Evolutionary conservation across 2,329 filamentous ascomycete species (phyloP).

Genomic region (Sphaceloma murrayae): DNA sequence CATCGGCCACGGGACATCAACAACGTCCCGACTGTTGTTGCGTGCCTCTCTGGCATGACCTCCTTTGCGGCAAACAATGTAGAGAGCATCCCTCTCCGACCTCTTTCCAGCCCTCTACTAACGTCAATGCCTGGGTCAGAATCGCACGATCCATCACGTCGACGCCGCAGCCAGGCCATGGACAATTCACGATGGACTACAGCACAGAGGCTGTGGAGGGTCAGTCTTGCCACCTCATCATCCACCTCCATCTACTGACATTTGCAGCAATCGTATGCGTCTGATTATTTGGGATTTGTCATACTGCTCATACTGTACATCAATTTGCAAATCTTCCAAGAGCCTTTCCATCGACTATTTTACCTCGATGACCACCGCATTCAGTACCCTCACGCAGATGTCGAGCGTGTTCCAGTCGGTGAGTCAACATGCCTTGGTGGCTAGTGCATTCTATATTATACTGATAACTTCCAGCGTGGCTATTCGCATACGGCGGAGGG

Average conservation of each 20-base stretch:
- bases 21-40: slow-evolving; percentile 1
- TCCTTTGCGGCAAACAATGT: slow-evolving; percentile 1
- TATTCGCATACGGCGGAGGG: slow-evolving; percentile 68
- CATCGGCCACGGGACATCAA: slow-evolving; percentile 7
- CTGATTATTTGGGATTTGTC: slow-evolving; percentile 74
- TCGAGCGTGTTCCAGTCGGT: slow-evolving; percentile 75
- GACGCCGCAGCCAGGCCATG: slow-evolving; percentile 3
- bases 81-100: slow-evolving; percentile 13
- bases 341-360: slow-evolving; percentile 93
- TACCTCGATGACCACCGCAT: slow-evolving; percentile 75
- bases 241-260: slow-evolving; percentile 1
- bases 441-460: too few species aligned
- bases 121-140: slow-evolving; percentile 19
- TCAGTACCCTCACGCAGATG: slow-evolving; percentile 73
- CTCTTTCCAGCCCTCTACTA: neutral
- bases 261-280: slow-evolving; percentile 65
- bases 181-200: slow-evolving; percentile 13
- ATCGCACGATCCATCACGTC: slow-evolving; percentile 17
- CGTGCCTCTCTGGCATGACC: slow-evolving; percentile 9
- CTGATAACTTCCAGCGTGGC: slow-evolving; percentile 46
- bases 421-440: slow-evolving; percentile 34
- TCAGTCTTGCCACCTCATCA: slow-evolving; percentile 6
- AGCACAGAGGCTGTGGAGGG: slow-evolving; percentile 18
- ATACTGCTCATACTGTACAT: slow-evolving; percentile 61
- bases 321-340: slow-evolving; percentile 53